Conservation (phyloP, 805 yeast species). For the Barnettozyma sucrosica region DNA sequence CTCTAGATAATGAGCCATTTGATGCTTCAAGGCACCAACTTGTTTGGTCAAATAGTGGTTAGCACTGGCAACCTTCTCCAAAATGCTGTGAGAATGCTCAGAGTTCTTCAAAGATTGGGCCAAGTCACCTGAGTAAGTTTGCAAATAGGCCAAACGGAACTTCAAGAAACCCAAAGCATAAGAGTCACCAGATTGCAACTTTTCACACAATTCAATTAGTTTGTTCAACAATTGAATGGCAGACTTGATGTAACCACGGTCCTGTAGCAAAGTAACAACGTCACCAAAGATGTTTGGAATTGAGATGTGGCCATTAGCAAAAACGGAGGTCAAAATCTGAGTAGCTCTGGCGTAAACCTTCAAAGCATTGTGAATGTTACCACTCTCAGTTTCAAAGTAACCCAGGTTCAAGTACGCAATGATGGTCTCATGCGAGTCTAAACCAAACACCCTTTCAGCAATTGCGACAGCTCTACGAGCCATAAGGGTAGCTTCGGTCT, state of each 20-base stretch:
- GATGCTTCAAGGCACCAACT: slow-evolving; percentile 56
- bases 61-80: slow-evolving; percentile 56
- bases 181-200: slow-evolving; percentile 51
- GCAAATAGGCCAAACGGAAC: slow-evolving; percentile 63
- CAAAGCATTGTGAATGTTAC: slow-evolving; percentile 55
- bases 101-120: slow-evolving; percentile 52
- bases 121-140: slow-evolving; percentile 46
- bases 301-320: slow-evolving; percentile 59
- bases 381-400: slow-evolving; percentile 56
- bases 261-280: slow-evolving; percentile 53
- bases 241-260: slow-evolving; percentile 39
- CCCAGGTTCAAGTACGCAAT: slow-evolving; percentile 73
- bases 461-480: slow-evolving; percentile 66
- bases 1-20: slow-evolving; percentile 45
- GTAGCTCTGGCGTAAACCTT: slow-evolving; percentile 56
- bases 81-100: slow-evolving; percentile 49
- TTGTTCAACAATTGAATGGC: slow-evolving; percentile 49
- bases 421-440: slow-evolving; percentile 73
- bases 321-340: slow-evolving; percentile 50
- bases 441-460: slow-evolving; percentile 75
- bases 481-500: slow-evolving; percentile 53
- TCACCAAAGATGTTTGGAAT: slow-evolving; percentile 56
- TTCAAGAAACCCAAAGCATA: slow-evolving; percentile 59
- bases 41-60: slow-evolving; percentile 65
- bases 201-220: slow-evolving; percentile 45